Conservation (phyloP, 2,329 filamentous ascomycete species). For the Alternaria longipes region DNA sequence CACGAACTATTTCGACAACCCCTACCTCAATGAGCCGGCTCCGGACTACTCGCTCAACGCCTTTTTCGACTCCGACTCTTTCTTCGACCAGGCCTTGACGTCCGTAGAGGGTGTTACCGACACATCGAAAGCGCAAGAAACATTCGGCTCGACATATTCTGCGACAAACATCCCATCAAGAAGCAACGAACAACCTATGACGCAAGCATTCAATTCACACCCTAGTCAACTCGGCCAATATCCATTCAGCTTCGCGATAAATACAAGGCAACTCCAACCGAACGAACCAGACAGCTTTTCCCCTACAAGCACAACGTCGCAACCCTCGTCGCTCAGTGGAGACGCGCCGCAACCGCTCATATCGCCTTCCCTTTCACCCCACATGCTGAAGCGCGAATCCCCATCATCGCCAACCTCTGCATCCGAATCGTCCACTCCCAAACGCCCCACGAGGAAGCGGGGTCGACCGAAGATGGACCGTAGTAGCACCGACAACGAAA, state of each 20-base stretch:
- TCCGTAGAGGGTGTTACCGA: constrained; percentile 30
- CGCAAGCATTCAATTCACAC: constrained; percentile 30
- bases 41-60: constrained; percentile 38
- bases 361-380: constrained; percentile 40
- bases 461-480: constrained; percentile 45
- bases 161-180: constrained; percentile 25
- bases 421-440: constrained; percentile 33
- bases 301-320: constrained; percentile 33
- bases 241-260: constrained; percentile 31
- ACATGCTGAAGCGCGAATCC: constrained; percentile 44
- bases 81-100: constrained; percentile 39
- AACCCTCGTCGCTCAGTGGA: constrained; percentile 47
- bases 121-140: constrained; percentile 26
- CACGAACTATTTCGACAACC: constrained; percentile 30
- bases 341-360: constrained; percentile 35
- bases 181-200: constrained; percentile 21
- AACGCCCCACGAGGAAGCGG: constrained; percentile 42
- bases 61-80: constrained; percentile 40
- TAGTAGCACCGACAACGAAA: constrained; percentile 22
- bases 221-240: constrained; percentile 33
- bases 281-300: constrained; percentile 30
- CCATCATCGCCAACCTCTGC: constrained; percentile 28
- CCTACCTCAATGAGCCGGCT: constrained; percentile 32
- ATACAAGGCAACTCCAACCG: constrained; percentile 23
- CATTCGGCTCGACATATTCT: constrained; percentile 28